Base-by-base conservation (phyloP, 108 stramenopile genomes). In the Skeletonema costatum region DNA sequence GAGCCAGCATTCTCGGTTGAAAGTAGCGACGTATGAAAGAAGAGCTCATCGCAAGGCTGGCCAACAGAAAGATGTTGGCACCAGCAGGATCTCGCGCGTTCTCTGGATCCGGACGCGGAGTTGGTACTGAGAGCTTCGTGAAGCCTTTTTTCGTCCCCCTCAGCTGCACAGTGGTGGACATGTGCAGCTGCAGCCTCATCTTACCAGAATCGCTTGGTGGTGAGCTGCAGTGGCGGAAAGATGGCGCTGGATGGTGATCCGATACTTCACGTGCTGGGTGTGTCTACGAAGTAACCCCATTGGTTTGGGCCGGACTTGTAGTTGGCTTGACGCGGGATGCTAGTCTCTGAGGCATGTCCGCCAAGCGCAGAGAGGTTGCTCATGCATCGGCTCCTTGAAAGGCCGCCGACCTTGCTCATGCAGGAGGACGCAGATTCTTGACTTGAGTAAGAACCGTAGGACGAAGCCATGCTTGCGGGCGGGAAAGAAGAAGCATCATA, bases 281-380 rank as follows among this genome's bases (percentile, higher is more conserved):
- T 64, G 33, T 64, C 63, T 6, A 36, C 63, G 63, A 64, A 64
- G 63, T 64, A 64, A 21, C 63, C 63, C 63, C 63, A 64, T 5
- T 56, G 21, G 53, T 56, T 56, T 3, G 53, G 53, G 25, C 53
- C 21, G 38, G 63, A 35, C 38, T 64, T 39, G 63, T 38, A 56
- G 9, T 16, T 0, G 9, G 53, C 7, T 56, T 21, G 19, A 56
- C 53, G 53, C 9, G 19, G 2, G 53, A 56, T 56, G 53, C 25
- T 38, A 14, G 41, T 64, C 63, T 38, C 63, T 5, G 36, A 64
- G 13, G 63, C 9, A 30, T 39, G 4, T 17, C 63, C 63, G 9
- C 63, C 63, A 17, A 64, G 63, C 7, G 63, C 63, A 29, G 63
- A 64, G 11, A 64, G 63, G 35, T 64, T 64, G 35, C 35, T 38